Percentiles rank a stretch among this genome's conserved stretches.
Evolutionary conservation across 805 yeast species (phyloP).

Genomic region (Helenozyma baotianmanensis): DNA sequence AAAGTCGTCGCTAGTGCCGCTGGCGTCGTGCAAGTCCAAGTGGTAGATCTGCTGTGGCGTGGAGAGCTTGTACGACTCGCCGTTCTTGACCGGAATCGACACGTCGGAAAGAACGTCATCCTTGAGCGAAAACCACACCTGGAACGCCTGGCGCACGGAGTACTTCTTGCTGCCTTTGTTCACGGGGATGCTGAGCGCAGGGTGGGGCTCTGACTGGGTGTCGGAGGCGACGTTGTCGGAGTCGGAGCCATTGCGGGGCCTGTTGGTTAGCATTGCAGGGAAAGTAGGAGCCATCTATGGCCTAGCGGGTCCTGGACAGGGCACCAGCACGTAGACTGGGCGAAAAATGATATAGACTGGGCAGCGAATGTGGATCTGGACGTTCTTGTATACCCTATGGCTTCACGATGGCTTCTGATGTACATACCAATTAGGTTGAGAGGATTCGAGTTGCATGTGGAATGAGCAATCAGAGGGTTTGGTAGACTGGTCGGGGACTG

Average conservation of each 20-base stretch:
- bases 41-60: constrained; percentile 34
- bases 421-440: constrained; percentile 14
- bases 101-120: constrained; percentile 18
- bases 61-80: constrained; percentile 28
- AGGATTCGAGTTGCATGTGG: constrained; percentile 9
- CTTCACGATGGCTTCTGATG: too few relatives aligned
- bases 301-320: too few relatives aligned
- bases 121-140: constrained; percentile 42
- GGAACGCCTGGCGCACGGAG: constrained; percentile 48
- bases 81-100: constrained; percentile 8
- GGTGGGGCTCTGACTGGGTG: neutral
- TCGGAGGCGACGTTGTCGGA: constrained; percentile 2
- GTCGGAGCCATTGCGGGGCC: constrained; percentile 14
- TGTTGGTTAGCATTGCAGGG: constrained; percentile 10
- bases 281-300: too few relatives aligned
- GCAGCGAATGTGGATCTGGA: too few relatives aligned
- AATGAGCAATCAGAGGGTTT: too few relatives aligned
- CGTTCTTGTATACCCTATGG: too few relatives aligned
- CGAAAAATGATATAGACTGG: too few relatives aligned
- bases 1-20: neutral
- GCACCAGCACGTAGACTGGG: too few relatives aligned
- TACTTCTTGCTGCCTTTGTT: constrained; percentile 43
- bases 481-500: neutral
- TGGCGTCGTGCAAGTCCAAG: constrained; percentile 24
- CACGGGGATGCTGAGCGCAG: constrained; percentile 23